Conservation (phyloP, 192 early-diverging fungal species). For the Spizellomyces sp. region DNA sequence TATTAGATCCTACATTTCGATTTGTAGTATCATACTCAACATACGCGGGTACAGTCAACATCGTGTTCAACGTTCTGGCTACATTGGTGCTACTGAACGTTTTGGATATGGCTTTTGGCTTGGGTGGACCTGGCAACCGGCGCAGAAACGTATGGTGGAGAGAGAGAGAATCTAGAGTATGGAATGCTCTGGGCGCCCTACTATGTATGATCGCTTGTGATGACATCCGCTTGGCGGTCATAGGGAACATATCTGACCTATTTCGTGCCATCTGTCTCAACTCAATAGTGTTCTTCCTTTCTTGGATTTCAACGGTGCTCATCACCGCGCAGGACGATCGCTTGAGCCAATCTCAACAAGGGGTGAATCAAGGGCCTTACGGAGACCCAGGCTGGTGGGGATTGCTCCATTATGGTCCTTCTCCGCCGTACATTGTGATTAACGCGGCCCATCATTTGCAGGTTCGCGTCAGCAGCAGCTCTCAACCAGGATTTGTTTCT, state of each 20-base stretch:
- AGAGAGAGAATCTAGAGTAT: neutral
- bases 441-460: neutral
- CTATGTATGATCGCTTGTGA: neutral
- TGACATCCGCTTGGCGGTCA: neutral
- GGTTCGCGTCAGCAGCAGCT: neutral
- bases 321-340: conserved; percentile 16
- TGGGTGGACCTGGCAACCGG: neutral
- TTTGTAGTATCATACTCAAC: neutral
- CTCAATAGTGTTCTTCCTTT: neutral
- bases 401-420: neutral
- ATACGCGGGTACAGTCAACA: neutral
- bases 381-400: conserved; percentile 20
- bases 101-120: conserved; percentile 3
- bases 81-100: conserved; percentile 9
- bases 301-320: conserved; percentile 15
- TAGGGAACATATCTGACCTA: neutral
- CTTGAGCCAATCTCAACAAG: conserved; percentile 12
- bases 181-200: no score
- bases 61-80: conserved; percentile 10
- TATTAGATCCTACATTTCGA: neutral
- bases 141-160: neutral
- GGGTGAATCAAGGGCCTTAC: conserved; percentile 10
- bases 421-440: neutral
- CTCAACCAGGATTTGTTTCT: neutral
- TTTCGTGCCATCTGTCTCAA: neutral